These are phyloP conservation scores for Clavariopsis aquatica DNA, from an alignment of 495 filamentous ascomycete genomes.

Conservation along the genomic window DNA sequence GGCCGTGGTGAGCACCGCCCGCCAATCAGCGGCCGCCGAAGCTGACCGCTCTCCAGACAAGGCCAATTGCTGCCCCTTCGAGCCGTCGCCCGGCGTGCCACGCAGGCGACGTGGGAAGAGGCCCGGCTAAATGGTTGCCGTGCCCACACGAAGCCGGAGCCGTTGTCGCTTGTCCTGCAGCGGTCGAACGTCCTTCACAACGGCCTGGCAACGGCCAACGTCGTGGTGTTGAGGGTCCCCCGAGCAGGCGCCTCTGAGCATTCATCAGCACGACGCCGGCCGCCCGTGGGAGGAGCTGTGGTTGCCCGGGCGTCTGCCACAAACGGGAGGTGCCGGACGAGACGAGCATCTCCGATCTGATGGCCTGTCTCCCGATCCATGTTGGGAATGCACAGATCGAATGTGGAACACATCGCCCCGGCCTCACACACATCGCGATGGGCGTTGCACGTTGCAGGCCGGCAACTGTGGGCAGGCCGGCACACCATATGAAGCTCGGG, in stretches of 20 bases:
- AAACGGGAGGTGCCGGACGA: slow-evolving; percentile 11
- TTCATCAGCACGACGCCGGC: background rate
- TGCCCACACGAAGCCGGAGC: too few species aligned
- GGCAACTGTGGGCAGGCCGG: too few species aligned
- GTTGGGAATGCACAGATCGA: background rate
- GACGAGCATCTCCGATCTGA: slow-evolving; percentile 17
- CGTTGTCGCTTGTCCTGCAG: too few species aligned
- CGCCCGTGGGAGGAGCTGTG: background rate
- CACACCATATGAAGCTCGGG: too few species aligned
- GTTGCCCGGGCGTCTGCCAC: slow-evolving; percentile 2
- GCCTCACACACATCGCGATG: background rate
- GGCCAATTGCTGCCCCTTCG: background rate
- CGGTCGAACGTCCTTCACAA: too few species aligned
- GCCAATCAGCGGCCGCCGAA: background rate
- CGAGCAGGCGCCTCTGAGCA: background rate
- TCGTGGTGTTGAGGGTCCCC: background rate
- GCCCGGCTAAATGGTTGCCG: background rate
- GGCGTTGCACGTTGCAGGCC: too few species aligned
- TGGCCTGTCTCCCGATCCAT: background rate
- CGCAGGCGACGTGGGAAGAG: background rate
- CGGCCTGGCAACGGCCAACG: background rate
- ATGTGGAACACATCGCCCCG: too few species aligned
- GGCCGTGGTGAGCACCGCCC: background rate
- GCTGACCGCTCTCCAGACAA: background rate
- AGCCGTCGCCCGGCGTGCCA: background rate